Evolutionary conservation across 257 asterid genomes (phyloP), one percentile per base, ranked within the genome.

Genomic region (Solanum sejunctum): DNA sequence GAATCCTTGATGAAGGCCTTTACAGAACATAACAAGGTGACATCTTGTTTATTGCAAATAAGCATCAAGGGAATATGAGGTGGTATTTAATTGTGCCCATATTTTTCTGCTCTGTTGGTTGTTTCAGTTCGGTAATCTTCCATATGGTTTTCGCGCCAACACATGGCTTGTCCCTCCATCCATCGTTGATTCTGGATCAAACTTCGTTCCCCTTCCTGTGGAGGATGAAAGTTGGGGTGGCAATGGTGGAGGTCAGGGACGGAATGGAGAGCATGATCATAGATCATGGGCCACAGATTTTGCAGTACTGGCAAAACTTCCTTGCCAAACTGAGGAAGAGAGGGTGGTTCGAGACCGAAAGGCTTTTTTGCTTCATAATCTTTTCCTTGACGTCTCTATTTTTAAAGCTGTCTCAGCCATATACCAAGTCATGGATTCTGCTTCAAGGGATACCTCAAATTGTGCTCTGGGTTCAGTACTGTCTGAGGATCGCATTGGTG

Each of bases 221-320:
- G 99, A 97, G 90, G 98, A 97, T 89, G 98, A 92, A 86, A 90
- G 84, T 36, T 97, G 98, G 98, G 98, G 98, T 75, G 99, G 99
- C 80, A 89, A 89, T 84, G 98, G 99, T 63, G 99, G 99, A 79
- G 99, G 98, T 81, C 98, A 90, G 84, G 98, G 98, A 72, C 92
- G 94, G 86, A 56, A 36, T 12, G 98, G 98, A 70, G 94, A 92
- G 88, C 82, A 92, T 86, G 99, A 95, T 85, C 90, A 86, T 63
- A 95, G 98, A 87, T 95, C 98, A 13, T 97, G 99, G 99, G 98
- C 98, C 17, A 92, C 92, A 13, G 94, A 97, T 64, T 95, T 97
- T 86, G 95, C 96, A 43, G 86, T 91, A 85, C 87, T 97, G 93
- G 98, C 98, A 20, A 92, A 84, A 86, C 89, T 95, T 41, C 97